Conservation (phyloP, 495 filamentous ascomycete genomes). For the Neurospora tetraspora region DNA sequence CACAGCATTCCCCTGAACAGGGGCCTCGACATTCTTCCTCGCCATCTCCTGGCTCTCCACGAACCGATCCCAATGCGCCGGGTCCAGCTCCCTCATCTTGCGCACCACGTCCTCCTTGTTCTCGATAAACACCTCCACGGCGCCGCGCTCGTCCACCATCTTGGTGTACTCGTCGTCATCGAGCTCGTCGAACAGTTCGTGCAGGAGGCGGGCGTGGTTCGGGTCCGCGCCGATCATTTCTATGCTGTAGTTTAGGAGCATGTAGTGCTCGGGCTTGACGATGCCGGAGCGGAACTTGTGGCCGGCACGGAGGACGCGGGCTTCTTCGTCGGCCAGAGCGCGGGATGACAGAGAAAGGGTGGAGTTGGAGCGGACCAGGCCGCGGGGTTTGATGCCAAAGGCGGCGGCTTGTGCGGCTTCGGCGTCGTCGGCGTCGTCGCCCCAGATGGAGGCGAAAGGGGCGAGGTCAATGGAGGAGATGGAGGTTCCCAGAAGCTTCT, state of each 20-base stretch:
- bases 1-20: neutral
- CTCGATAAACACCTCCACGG: conserved; percentile 50
- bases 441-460: conserved; percentile 9
- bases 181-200: conserved; percentile 53
- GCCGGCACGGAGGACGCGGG: conserved; percentile 72
- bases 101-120: conserved; percentile 38
- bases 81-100: conserved; percentile 45
- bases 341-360: conserved; percentile 72
- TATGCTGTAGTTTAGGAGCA: conserved; percentile 28
- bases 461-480: neutral
- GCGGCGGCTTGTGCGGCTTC: conserved; percentile 26
- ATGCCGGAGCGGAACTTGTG: conserved; percentile 63
- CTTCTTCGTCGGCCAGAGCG: conserved; percentile 80
- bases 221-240: conserved; percentile 44
- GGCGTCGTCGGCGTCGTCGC: conserved; percentile 28
- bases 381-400: conserved; percentile 22
- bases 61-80: conserved; percentile 52
- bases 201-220: conserved; percentile 45
- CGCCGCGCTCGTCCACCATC: conserved; percentile 44
- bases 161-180: conserved; percentile 49
- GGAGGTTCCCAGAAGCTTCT: conserved; percentile 6
- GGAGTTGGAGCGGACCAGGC: conserved; percentile 60
- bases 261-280: conserved; percentile 35
- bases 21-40: conserved; percentile 39
- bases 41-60: conserved; percentile 59